These are phyloP conservation scores for Tetracladium marchalianum DNA, from an alignment of 495 filamentous ascomycete genomes.

Conservation along the genomic window DNA sequence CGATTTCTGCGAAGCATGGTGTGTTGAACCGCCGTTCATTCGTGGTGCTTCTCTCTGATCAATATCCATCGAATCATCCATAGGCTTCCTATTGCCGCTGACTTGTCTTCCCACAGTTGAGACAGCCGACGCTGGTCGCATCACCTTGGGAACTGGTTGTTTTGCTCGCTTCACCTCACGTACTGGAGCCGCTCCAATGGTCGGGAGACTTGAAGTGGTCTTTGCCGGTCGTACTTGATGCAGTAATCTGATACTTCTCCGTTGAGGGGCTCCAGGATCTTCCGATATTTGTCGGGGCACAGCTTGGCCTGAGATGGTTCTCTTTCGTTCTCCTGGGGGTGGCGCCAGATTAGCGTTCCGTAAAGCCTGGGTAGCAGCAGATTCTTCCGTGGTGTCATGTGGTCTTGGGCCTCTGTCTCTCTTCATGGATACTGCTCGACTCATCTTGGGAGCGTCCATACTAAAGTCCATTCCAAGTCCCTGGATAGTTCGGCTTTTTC, in stretches of 20 bases:
- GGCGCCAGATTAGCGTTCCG: slow-evolving; percentile 25
- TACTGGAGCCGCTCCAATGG: slow-evolving; percentile 45
- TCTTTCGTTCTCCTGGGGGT: slow-evolving; percentile 44
- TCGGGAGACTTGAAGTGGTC: slow-evolving; percentile 20
- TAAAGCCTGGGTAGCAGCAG: slow-evolving; percentile 10
- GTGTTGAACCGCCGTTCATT: slow-evolving; percentile 10
- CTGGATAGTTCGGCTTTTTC: slow-evolving; percentile 15
- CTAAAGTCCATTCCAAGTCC: slow-evolving; percentile 20
- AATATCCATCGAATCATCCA: slow-evolving; percentile 56
- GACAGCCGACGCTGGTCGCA: slow-evolving; percentile 40
- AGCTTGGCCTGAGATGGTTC: slow-evolving; percentile 76
- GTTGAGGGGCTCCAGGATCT: slow-evolving; percentile 61
- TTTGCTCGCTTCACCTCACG: slow-evolving; percentile 72
- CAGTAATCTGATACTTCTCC: slow-evolving; percentile 72
- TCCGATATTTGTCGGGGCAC: slow-evolving; percentile 44
- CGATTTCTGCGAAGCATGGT: slow-evolving; percentile 21
- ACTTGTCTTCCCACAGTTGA: slow-evolving; percentile 73
- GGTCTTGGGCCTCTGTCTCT: slow-evolving; percentile 5
- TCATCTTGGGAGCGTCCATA: slow-evolving; percentile 20
- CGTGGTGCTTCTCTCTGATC: slow-evolving; percentile 47
- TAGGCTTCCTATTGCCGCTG: slow-evolving; percentile 70
- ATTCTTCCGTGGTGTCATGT: slow-evolving; percentile 13
- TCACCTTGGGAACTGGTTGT: slow-evolving; percentile 45
- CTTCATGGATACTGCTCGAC: slow-evolving; percentile 14
- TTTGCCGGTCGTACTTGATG: slow-evolving; percentile 58